Conservation (phyloP, 345 rosid species). For the Atalantia buxifolia region DNA sequence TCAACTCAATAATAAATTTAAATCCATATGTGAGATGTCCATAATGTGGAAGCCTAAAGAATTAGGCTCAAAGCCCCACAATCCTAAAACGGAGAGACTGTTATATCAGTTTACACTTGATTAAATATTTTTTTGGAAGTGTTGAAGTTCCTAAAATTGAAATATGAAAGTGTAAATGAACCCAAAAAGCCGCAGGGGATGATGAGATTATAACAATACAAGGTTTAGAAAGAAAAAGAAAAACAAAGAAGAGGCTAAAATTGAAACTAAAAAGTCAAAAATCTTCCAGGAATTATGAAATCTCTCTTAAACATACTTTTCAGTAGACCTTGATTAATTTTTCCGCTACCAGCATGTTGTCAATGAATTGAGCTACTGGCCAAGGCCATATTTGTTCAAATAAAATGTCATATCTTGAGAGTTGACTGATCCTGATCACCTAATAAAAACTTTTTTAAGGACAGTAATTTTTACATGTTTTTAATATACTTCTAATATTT, state of each 20-base stretch:
- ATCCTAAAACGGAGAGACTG: neutral
- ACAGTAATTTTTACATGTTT: no score
- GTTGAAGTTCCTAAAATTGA: neutral
- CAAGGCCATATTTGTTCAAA: no score
- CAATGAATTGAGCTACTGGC: no score
- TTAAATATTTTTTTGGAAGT: neutral
- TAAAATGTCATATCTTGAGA: no score
- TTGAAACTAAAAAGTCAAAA: neutral
- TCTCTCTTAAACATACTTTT: neutral
- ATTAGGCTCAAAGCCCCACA: neutral
- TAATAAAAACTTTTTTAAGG: neutral
- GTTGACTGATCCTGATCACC: neutral
- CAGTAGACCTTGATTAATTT: neutral
- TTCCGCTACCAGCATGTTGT: neutral
- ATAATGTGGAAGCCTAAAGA: no score
- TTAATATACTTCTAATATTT: no score
- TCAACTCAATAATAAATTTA: no score
- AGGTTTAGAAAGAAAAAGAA: neutral
- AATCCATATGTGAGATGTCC: neutral
- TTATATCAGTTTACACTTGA: neutral
- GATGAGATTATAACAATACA: neutral
- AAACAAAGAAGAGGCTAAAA: neutral
- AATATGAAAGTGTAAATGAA: neutral
- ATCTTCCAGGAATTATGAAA: neutral
- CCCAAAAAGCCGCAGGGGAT: neutral